phyloP scores from a whole-genome alignment of 352 stramenopile genomes.

The Thalassiosira delicatula region DNA sequence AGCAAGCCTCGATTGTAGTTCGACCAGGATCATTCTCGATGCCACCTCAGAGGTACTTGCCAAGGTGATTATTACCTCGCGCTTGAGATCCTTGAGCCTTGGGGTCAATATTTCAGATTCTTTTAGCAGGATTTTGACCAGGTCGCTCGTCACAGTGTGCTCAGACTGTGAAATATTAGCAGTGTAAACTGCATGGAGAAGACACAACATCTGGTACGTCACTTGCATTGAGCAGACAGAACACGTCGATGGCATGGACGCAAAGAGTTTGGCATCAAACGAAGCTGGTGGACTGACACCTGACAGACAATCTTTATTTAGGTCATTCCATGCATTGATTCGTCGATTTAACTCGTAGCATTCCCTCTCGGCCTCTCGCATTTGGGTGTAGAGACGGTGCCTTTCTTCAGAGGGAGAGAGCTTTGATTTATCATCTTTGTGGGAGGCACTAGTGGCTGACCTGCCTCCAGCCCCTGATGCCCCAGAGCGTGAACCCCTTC shows the following conservation, averaged over 20 bases:
- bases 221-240: conserved; percentile 66
- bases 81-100: conserved; percentile 69
- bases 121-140: conserved; percentile 61
- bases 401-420: conserved; percentile 68
- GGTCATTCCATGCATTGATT: conserved; percentile 80
- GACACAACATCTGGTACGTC: conserved; percentile 63
- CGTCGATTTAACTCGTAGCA: conserved; percentile 74
- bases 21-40: conserved; percentile 71
- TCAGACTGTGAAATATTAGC: conserved; percentile 60
- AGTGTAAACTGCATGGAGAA: conserved; percentile 67
- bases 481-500: conserved; percentile 21
- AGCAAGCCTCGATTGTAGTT: conserved; percentile 65
- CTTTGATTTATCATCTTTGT: conserved; percentile 62
- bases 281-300: conserved; percentile 5
- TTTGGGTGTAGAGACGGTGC: conserved; percentile 70
- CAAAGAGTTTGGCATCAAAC: conserved; percentile 32
- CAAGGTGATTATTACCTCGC: conserved; percentile 66
- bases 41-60: conserved; percentile 72
- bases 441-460: conserved; percentile 14
- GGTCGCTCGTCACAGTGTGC: conserved; percentile 53
- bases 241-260: conserved; percentile 73
- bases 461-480: conserved; percentile 22
- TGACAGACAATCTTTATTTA: conserved; percentile 76
- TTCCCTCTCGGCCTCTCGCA: conserved; percentile 81
- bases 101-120: conserved; percentile 52